These are phyloP conservation scores for Rhizophagus clarus DNA, from an alignment of 192 early-diverging fungal species.

Conservation along the genomic window DNA sequence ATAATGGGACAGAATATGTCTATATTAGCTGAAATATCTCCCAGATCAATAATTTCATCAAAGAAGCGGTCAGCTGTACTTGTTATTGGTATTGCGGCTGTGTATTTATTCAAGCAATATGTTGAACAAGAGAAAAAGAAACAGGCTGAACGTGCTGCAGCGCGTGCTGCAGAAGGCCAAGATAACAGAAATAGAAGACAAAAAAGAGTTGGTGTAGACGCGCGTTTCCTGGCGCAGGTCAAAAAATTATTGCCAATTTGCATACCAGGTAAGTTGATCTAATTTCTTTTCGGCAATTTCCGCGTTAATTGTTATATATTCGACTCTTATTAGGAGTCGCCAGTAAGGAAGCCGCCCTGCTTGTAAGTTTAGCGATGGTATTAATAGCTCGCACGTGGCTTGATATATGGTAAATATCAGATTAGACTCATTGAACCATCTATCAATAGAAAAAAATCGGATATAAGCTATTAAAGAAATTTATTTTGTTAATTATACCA, in stretches of 20 bases:
- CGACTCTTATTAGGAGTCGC: conserved; percentile 36
- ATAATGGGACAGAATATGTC: conserved; percentile 1
- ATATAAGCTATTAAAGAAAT: neutral
- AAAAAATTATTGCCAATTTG: conserved; percentile 59
- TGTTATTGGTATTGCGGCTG: neutral
- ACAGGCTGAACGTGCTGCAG: neutral
- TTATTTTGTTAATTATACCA: too few relatives aligned
- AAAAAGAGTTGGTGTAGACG: conserved; percentile 55
- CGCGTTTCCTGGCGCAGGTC: conserved; percentile 58
- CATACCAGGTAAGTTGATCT: conserved; percentile 47
- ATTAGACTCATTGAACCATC: neutral
- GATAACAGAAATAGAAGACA: conserved; percentile 7
- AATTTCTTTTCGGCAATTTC: neutral
- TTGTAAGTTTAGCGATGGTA: conserved; percentile 50
- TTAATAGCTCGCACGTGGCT: conserved; percentile 63
- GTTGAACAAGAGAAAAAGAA: conserved; percentile 10
- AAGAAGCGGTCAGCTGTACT: conserved; percentile 1
- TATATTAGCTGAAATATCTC: neutral
- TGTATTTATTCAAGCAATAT: conserved; percentile 13
- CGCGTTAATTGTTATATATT: neutral
- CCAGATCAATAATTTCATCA: neutral
- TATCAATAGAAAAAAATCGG: neutral
- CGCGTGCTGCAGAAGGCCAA: neutral
- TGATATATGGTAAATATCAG: conserved; percentile 50
- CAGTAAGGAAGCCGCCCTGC: conserved; percentile 51